A percentile compares a stretch with the other conserved stretches of the same genome.
These are phyloP conservation scores for Nephelium lappaceum DNA, from an alignment of 345 rosid species.

Conservation along the genomic window DNA sequence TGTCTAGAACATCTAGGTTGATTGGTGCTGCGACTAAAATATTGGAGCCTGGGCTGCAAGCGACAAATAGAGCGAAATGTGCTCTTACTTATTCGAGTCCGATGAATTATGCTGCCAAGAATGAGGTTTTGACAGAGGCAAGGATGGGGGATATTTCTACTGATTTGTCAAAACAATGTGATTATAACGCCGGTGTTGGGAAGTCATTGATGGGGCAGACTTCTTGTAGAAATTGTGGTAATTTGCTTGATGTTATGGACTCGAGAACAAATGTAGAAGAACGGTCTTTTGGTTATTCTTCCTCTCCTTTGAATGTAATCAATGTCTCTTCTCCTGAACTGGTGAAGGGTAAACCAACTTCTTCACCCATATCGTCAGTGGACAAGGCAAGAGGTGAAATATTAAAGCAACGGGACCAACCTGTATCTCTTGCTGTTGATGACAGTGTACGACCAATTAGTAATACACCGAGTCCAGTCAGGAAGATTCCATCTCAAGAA, in stretches of 20 bases:
- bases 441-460: conserved; percentile 13
- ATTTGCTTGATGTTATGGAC: conserved; percentile 51
- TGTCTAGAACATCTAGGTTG: conserved; percentile 65
- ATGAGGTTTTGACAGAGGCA: conserved; percentile 32
- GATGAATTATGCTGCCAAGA: conserved; percentile 19
- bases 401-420: conserved; percentile 38
- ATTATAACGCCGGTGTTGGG: conserved; percentile 20
- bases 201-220: conserved; percentile 38
- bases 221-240: conserved; percentile 74
- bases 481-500: conserved; percentile 29
- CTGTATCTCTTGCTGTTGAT: conserved; percentile 23
- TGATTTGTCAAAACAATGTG: conserved; percentile 31
- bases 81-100: conserved; percentile 54
- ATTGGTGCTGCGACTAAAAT: conserved; percentile 85
- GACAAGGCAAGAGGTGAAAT: conserved; percentile 37
- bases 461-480: conserved; percentile 28
- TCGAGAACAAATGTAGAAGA: conserved; percentile 34
- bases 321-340: conserved; percentile 26
- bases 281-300: conserved; percentile 22
- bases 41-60: conserved; percentile 84
- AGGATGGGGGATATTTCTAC: conserved; percentile 29
- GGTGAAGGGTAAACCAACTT: conserved; percentile 33
- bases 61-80: conserved; percentile 56
- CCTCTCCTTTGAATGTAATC: conserved; percentile 24
- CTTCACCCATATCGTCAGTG: conserved; percentile 9